Percentiles rank a stretch among this genome's conserved stretches.
Evolutionary conservation across 208 protist genomes (phyloP).

Genomic region (Endotrypanum monterogeii): DNA sequence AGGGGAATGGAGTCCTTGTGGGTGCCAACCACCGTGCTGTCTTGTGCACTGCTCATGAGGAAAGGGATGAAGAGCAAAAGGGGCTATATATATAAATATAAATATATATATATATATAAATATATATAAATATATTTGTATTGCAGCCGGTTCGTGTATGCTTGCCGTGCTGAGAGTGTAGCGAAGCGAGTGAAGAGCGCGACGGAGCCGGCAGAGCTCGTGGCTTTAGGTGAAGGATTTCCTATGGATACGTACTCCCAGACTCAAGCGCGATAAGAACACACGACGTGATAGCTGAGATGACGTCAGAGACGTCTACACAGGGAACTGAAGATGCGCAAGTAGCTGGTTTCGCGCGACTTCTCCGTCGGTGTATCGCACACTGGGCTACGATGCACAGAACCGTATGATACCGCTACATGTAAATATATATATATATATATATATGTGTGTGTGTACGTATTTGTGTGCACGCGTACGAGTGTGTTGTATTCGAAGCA

Average conservation of each 20-base stretch:
- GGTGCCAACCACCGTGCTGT: conserved; percentile 47
- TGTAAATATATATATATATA: neutral
- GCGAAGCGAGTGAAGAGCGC: neutral
- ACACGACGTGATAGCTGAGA: neutral
- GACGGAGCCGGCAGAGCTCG: neutral
- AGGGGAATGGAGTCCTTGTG: conserved; percentile 61
- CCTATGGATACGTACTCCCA: neutral
- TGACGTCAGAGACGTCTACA: neutral
- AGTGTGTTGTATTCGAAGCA: neutral
- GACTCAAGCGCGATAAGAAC: neutral
- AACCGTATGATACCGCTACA: neutral
- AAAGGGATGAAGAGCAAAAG: neutral
- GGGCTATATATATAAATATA: too few relatives aligned
- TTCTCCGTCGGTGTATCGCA: neutral
- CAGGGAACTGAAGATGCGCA: neutral
- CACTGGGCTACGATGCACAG: neutral
- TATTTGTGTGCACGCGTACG: neutral
- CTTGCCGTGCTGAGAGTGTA: neutral
- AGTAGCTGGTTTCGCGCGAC: neutral
- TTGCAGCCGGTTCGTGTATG: too few relatives aligned
- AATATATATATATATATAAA: too few relatives aligned
- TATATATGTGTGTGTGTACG: neutral
- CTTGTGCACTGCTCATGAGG: conserved; percentile 75
- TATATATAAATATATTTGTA: too few relatives aligned
- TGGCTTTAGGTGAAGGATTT: neutral